A percentile compares a stretch with the other conserved stretches of the same genome.
Evolutionary conservation across 192 early-diverging fungal genomes (phyloP).

Genomic region (Haplosporangium gracile): DNA sequence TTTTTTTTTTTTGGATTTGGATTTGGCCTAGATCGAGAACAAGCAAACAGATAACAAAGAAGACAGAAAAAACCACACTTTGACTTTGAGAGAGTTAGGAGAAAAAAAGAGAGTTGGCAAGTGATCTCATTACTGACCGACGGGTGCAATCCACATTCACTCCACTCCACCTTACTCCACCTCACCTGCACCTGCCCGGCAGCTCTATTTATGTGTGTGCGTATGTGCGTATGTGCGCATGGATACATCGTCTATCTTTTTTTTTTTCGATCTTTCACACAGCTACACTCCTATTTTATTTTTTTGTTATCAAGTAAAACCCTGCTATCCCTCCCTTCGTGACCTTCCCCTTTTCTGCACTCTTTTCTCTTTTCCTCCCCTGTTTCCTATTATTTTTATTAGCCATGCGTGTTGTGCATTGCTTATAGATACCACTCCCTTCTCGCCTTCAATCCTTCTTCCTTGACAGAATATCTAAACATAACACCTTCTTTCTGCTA

Average conservation of each 20-base stretch:
- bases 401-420: not conserved
- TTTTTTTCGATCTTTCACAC: not conserved
- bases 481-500: not conserved
- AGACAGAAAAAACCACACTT: constrained; percentile 10
- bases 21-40: not conserved
- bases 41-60: not conserved
- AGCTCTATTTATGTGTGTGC: not conserved
- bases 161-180: not conserved
- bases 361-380: not conserved
- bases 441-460: not conserved
- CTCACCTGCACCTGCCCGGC: not conserved
- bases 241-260: not conserved
- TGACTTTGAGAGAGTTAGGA: no score
- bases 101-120: not conserved
- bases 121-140: not conserved
- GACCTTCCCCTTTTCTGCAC: not conserved
- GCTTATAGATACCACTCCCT: not conserved
- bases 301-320: not conserved
- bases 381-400: not conserved
- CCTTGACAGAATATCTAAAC: not conserved
- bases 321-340: not conserved
- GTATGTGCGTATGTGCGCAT: not conserved
- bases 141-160: not conserved
- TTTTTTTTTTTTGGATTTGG: not conserved
- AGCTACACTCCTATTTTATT: not conserved